Conservation (phyloP, 2,329 filamentous ascomycete genomes). For the Scedosporium minutisporum region DNA sequence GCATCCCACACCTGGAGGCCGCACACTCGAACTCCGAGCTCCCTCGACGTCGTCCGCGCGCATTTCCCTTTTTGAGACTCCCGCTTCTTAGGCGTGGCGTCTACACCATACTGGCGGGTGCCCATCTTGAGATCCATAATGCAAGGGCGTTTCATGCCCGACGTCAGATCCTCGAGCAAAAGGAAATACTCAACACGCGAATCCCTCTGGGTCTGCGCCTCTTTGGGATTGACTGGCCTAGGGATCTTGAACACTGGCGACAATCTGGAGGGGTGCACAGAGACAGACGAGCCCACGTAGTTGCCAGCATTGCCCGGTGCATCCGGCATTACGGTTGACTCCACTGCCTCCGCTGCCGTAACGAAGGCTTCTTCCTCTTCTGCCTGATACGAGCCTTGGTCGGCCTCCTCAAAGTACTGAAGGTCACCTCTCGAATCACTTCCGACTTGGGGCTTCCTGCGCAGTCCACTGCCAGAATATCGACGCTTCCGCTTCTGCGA, state of each 20-base stretch:
- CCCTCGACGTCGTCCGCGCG: conserved; percentile 78
- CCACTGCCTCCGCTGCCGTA: background rate
- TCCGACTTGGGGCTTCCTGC: conserved; percentile 64
- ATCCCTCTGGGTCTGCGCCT: conserved; percentile 55
- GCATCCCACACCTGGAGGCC: conserved; percentile 95
- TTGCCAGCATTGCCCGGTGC: conserved; percentile 8
- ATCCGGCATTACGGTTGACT: conserved; percentile 9
- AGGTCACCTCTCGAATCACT: conserved; percentile 62
- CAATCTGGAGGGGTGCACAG: background rate
- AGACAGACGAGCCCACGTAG: background rate
- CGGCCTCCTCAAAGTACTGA: conserved; percentile 86
- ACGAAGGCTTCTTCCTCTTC: conserved; percentile 26
- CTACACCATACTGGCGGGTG: conserved; percentile 89
- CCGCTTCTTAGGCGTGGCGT: conserved; percentile 85
- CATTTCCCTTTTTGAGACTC: conserved; percentile 90
- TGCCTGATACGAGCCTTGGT: conserved; percentile 70
- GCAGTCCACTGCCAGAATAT: conserved; percentile 79
- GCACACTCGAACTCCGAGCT: conserved; percentile 87
- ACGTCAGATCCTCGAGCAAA: conserved; percentile 85
- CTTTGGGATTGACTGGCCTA: conserved; percentile 65
- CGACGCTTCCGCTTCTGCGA: conserved; percentile 52
- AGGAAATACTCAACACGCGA: conserved; percentile 84
- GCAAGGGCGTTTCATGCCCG: conserved; percentile 92
- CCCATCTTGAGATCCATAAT: conserved; percentile 99
- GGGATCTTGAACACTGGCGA: conserved; percentile 29